Evolutionary conservation across 2,329 filamentous ascomycete species (phyloP).

Genomic region (Geosmithia putterillii): DNA sequence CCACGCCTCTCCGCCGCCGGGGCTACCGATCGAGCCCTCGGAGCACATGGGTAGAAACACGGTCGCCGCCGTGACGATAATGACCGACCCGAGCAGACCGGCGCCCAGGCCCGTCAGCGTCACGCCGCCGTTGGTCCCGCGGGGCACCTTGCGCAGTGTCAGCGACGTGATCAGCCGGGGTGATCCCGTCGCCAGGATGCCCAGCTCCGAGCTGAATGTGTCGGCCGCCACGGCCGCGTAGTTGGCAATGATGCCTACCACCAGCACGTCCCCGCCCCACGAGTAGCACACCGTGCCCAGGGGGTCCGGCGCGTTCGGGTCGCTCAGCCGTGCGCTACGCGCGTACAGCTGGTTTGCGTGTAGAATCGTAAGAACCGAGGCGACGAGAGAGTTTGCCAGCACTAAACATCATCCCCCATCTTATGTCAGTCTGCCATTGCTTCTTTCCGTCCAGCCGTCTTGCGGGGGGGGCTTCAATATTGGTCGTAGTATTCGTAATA

Average conservation of each 20-base stretch:
- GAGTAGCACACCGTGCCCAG: constrained; percentile 39
- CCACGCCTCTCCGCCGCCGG: constrained; percentile 37
- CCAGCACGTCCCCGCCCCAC: constrained; percentile 49
- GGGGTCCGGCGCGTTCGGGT: constrained; percentile 15
- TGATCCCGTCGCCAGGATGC: constrained; percentile 65
- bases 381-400: constrained; percentile 74
- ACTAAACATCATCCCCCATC: constrained; percentile 38
- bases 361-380: constrained; percentile 49
- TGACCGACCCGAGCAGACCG: constrained; percentile 60
- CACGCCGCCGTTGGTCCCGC: constrained; percentile 89
- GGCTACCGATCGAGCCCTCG: constrained; percentile 19
- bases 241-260: constrained; percentile 60
- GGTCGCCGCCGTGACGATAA: constrained; percentile 54
- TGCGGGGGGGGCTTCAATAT: no score
- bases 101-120: constrained; percentile 62
- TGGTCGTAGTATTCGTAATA: no score
- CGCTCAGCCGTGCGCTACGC: constrained; percentile 27
- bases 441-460: not conserved
- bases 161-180: constrained; percentile 81
- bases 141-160: constrained; percentile 65
- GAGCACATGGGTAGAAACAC: constrained; percentile 59
- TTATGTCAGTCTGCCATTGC: not conserved
- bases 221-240: constrained; percentile 89
- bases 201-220: constrained; percentile 90
- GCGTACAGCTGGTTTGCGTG: constrained; percentile 47